Percentiles rank a stretch among this genome's conserved stretches.
phyloP scores from a whole-genome alignment of 176 grass and related monocot genomes.

The Ampelocalamus luodianensis region DNA sequence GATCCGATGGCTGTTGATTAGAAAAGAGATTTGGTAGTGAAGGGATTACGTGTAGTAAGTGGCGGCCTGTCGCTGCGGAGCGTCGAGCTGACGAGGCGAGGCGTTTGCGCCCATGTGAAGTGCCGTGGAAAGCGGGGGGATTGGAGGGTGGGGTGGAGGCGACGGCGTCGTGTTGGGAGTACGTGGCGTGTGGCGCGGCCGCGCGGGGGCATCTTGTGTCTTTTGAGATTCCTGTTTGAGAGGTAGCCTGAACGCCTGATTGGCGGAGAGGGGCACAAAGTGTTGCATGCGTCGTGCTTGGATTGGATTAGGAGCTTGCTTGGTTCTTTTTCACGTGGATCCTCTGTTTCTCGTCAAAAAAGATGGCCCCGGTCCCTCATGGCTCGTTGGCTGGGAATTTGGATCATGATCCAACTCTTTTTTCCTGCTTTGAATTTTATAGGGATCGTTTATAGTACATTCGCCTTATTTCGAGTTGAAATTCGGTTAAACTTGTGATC shows the following conservation, averaged over 20 bases:
- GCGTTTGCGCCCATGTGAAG: conserved; percentile 64
- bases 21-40: conserved; percentile 40
- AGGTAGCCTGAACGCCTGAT: background rate
- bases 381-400: background rate
- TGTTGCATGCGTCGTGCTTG: background rate
- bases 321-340: background rate
- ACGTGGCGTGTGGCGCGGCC: conserved; percentile 9
- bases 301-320: background rate
- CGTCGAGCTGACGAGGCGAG: conserved; percentile 38
- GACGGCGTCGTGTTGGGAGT: conserved; percentile 36
- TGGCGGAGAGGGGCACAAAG: background rate
- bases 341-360: conserved; percentile 6
- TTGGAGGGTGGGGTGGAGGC: conserved; percentile 30
- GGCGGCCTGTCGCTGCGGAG: conserved; percentile 36
- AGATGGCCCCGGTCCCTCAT: background rate
- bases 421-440: background rate
- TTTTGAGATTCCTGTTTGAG: conserved; percentile 31
- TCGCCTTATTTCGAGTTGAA: background rate
- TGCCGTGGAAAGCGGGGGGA: conserved; percentile 56
- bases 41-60: conserved; percentile 40
- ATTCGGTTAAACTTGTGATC: no score
- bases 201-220: background rate
- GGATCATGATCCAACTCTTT: background rate
- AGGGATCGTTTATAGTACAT: background rate
- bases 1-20: background rate